Evolutionary conservation across 805 yeast genomes (phyloP), one percentile per base, ranked within the genome.

Genomic region (Cephaloascus fragrans): DNA sequence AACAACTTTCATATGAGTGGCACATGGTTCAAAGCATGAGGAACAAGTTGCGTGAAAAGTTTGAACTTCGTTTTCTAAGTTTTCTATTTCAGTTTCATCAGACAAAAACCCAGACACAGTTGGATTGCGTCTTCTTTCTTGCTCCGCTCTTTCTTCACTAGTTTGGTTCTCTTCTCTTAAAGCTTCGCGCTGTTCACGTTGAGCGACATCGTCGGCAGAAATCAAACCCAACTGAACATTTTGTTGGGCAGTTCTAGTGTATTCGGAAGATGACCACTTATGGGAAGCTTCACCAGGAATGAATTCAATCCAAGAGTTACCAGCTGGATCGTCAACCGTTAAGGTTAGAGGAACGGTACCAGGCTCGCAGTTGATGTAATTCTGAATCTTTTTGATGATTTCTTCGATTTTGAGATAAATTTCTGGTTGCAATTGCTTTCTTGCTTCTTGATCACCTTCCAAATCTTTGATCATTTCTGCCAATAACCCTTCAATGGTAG

Each of bases 1-100:
- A 18, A 93, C 96, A 31, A 88, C 76, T 66, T 93, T 93, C 99
- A 93, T 93, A 56, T 89, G 94, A 2, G 99, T 93, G 40, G 78
- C 85, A 59, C 96, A 84, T 10, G 80, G 77, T 41, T 73, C 74
- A 48, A 71, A 75, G 61, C 99, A 93, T 16, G 93, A 75, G 6
- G 97, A 90, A 61, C 99, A 93, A 8, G 95, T 75, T 3, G 97
- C 96, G 34, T 72, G 71, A 67, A 93, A 93, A 6, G 90, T 81
- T 61, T 93, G 97, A 18, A 93, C 96, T 60, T 93, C 98, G 49
- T 84, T 86, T 39, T 73, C 73, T 51, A 82, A 75, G 55, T 89
- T 89, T 58, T 87, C 94, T 46, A 93, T 84, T 40, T 83, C 90
- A 9, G 86, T 72, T 38, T 73, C 76, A 54, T 83, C 89, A 23